Percentiles rank a stretch among this genome's conserved stretches.
Evolutionary conservation across 306 rosid genomes (phyloP).

Genomic region (Vigna hirtella): DNA sequence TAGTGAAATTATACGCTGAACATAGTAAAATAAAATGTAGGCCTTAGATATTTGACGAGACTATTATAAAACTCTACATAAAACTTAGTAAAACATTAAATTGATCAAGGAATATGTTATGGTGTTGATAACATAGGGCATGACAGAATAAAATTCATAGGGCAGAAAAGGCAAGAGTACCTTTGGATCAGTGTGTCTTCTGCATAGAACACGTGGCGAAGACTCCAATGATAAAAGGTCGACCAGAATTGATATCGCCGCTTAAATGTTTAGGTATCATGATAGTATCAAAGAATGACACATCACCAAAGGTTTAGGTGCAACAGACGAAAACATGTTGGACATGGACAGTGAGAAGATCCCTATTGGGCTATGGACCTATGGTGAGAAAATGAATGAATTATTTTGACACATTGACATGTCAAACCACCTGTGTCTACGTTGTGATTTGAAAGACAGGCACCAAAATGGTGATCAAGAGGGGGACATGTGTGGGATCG

Average conservation of each 20-base stretch:
- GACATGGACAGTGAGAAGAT: conserved; percentile 30
- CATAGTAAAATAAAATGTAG: neutral
- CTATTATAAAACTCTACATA: neutral
- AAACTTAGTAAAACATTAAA: neutral
- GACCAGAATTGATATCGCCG: conserved; percentile 20
- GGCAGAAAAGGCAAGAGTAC: neutral
- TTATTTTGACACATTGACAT: conserved; percentile 36
- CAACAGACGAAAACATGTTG: conserved; percentile 26
- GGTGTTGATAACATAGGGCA: neutral
- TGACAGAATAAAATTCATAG: conserved; percentile 10
- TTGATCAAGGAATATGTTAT: neutral
- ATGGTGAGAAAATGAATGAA: conserved; percentile 40
- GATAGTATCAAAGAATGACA: conserved; percentile 38
- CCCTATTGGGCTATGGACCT: conserved; percentile 2
- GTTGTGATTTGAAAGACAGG: conserved; percentile 28
- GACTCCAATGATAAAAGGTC: neutral
- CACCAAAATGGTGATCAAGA: neutral
- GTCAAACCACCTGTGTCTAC: conserved; percentile 25
- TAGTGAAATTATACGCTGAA: neutral
- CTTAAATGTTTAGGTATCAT: conserved; percentile 4
- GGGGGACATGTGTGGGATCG: conserved; percentile 38
- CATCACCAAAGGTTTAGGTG: conserved; percentile 32
- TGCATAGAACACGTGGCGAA: conserved; percentile 34
- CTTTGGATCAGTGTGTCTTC: conserved; percentile 15
- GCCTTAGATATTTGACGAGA: neutral